Evolutionary conservation across 169 alveolate species (phyloP), one percentile per base, ranked within the genome.

Genomic region (Theileria sp.): DNA sequence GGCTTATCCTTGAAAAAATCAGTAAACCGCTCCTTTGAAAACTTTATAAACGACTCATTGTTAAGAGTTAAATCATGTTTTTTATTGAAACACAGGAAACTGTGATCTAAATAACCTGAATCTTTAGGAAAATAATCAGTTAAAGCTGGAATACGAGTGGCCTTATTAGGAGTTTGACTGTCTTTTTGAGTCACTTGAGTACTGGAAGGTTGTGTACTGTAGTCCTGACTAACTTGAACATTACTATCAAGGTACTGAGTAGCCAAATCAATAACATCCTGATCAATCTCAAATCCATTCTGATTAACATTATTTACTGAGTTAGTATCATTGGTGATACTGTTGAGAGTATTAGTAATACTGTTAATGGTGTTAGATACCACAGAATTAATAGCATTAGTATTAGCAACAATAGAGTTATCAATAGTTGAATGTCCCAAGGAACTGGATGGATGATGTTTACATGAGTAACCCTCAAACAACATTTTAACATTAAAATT

Each of bases 381-480:
- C 54, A 44, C 54, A 44, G 54, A 44, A 44, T 44, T 44, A 44
- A 44, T 44, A 44, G 54, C 54, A 8, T 44, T 44, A 32, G 36
- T 32, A 44, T 44, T 44, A 13, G 54, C 17, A 44, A 7, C 17
- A 13, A 44, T 44, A 44, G 54, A 10, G 19, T 44, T 44, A 10
- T 44, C 54, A 15, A 15, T 4, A 15, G 2, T 44, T 3, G 54
- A 44, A 44, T 44, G 54, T 0, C 12, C 17, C 15, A 44, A 44
- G 17, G 54, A 2, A 44, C 17, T 13, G 54, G 54, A 44, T 7
- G 54, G 54, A 15, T 75, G 36, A 15, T 13, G 15, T 4, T 56
- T 51, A 26, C 90, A 84, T 34, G 19, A 30, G 25, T 28, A 84
- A 15, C 90, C 90, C 38, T 84, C 87, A 49, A 84, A 84, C 71